phyloP scores from a whole-genome alignment of 2,329 filamentous ascomycete species.

The Gnomoniopsis sp. region DNA sequence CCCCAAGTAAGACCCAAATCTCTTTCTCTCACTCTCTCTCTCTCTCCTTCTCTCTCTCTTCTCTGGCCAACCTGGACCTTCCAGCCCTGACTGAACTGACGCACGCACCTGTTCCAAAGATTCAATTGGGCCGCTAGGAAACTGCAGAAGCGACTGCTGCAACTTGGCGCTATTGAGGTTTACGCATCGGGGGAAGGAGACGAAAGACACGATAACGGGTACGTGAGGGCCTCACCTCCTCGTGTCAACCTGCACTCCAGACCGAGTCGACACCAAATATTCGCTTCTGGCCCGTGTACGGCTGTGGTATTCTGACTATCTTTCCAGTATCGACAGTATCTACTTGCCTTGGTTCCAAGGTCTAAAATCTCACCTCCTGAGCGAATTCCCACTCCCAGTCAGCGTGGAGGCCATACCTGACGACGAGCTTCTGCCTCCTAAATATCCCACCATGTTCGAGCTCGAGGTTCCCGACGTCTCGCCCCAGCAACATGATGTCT shows the following conservation, averaged over 20 bases:
- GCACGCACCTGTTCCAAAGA: conserved; percentile 36
- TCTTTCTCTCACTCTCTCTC: neutral
- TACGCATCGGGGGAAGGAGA: conserved; percentile 83
- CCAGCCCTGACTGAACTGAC: neutral
- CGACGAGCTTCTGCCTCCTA: conserved; percentile 70
- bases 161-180: conserved; percentile 76
- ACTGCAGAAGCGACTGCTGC: conserved; percentile 76
- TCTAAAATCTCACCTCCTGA: conserved; percentile 63
- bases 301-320: neutral
- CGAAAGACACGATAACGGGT: conserved; percentile 91
- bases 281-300: neutral
- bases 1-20: conserved; percentile 61
- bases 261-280: neutral
- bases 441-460: conserved; percentile 45
- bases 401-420: conserved; percentile 68
- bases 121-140: conserved; percentile 94
- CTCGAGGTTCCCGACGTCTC: no score
- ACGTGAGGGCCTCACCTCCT: conserved; percentile 28
- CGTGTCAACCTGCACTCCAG: neutral
- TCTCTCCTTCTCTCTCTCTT: neutral
- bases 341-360: conserved; percentile 74
- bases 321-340: conserved; percentile 69
- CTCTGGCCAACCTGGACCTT: no score
- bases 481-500: conserved; percentile 19
- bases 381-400: conserved; percentile 66